Evolutionary conservation across 345 rosid species (phyloP).

Genomic region (Noccaea caerulescens): DNA sequence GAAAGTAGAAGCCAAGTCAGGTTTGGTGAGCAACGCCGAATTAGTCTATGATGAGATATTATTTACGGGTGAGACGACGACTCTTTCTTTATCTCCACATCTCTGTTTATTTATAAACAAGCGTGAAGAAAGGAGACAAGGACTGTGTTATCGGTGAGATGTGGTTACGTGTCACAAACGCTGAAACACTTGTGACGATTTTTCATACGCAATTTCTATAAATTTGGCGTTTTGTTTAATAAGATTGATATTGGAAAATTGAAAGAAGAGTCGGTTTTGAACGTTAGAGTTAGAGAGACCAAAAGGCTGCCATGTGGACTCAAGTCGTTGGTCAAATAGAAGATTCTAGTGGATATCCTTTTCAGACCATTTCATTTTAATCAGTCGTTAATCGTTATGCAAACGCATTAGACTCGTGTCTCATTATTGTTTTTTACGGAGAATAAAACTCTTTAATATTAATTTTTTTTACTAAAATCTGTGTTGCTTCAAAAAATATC

Average conservation of each 20-base stretch:
- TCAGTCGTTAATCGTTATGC: conserved; percentile 23
- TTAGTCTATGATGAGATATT: conserved; percentile 10
- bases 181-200: conserved; percentile 30
- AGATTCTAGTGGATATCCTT: conserved; percentile 37
- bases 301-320: conserved; percentile 41
- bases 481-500: too few relatives aligned
- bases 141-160: conserved; percentile 28
- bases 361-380: conserved; percentile 3
- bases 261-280: conserved; percentile 22
- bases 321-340: conserved; percentile 36
- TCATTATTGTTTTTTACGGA: too few relatives aligned
- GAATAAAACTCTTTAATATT: too few relatives aligned
- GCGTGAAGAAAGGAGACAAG: neutral
- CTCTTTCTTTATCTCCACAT: conserved; percentile 9
- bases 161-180: conserved; percentile 37
- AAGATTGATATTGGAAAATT: conserved; percentile 3
- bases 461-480: too few relatives aligned
- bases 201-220: conserved; percentile 7
- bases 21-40: conserved; percentile 33
- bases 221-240: conserved; percentile 14
- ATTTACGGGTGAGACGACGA: conserved; percentile 21
- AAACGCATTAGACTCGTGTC: conserved; percentile 28
- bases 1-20: conserved; percentile 27
- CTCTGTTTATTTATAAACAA: conserved; percentile 23
- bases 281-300: conserved; percentile 26